Conservation (phyloP, 202 grass and related monocot species). For the Zoysia matrella region DNA sequence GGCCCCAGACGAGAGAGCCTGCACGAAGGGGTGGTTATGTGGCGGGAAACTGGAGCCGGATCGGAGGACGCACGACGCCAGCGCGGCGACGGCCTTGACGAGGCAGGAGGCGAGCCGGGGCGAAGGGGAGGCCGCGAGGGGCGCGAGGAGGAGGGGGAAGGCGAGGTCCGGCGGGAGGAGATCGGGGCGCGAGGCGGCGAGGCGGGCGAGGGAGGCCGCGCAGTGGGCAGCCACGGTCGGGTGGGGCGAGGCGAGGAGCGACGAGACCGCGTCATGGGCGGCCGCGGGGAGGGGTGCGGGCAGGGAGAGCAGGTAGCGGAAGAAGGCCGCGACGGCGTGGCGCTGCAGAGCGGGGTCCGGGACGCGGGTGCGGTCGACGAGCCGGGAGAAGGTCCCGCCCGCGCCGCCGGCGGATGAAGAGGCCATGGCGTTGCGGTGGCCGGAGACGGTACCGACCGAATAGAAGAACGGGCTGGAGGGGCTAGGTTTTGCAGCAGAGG, state of each 20-base stretch:
- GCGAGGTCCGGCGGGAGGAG: conserved; percentile 50
- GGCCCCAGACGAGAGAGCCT: conserved; percentile 60
- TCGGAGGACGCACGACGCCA: conserved; percentile 58
- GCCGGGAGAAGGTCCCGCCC: conserved; percentile 47
- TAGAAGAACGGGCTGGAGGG: neutral
- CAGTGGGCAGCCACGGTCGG: conserved; percentile 53
- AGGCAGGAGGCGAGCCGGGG: conserved; percentile 56
- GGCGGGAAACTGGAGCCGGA: conserved; percentile 37
- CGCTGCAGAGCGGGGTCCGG: conserved; percentile 74
- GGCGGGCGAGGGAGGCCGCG: conserved; percentile 51
- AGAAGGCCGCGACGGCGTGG: conserved; percentile 73
- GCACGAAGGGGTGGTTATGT: conserved; percentile 69
- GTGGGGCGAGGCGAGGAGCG: conserved; percentile 51
- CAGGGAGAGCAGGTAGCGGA: conserved; percentile 71
- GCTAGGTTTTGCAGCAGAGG: neutral
- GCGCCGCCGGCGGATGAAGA: conserved; percentile 42
- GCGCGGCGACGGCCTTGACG: conserved; percentile 68
- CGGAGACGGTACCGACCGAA: conserved; percentile 30
- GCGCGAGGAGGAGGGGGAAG: conserved; percentile 50
- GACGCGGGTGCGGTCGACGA: conserved; percentile 64
- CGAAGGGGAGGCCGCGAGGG: conserved; percentile 45
- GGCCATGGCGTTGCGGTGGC: conserved; percentile 55
- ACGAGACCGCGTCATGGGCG: conserved; percentile 64
- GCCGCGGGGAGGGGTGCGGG: conserved; percentile 48
- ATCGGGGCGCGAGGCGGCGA: conserved; percentile 47